Evolutionary conservation across 176 grass and related monocot species (phyloP).

Genomic region (Puccinellia tenuiflora): DNA sequence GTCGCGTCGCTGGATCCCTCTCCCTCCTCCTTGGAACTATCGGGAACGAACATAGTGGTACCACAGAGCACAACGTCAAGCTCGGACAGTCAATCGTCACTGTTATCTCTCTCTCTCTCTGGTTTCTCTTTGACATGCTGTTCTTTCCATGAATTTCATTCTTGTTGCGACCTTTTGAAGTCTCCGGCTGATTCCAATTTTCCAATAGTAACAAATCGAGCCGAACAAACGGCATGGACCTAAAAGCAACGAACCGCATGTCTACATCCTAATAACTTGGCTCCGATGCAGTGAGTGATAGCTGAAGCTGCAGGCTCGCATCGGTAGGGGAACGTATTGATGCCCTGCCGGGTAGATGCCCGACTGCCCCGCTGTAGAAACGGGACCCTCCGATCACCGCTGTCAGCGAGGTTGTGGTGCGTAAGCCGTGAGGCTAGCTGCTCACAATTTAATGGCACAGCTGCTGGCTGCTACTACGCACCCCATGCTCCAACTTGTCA

Average conservation of each 20-base stretch:
- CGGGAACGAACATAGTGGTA: too few species aligned
- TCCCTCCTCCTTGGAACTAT: too few species aligned
- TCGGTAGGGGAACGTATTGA: background rate
- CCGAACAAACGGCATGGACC: background rate
- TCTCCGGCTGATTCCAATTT: background rate
- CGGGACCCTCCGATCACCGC: slow-evolving; percentile 19
- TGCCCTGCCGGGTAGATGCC: background rate
- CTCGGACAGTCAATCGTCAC: too few species aligned
- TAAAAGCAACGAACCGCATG: background rate
- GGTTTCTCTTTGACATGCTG: too few species aligned
- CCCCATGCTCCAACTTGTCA: slow-evolving; percentile 16
- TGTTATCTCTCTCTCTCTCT: too few species aligned
- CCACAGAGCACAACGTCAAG: too few species aligned
- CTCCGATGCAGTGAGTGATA: background rate
- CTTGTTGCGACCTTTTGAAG: background rate
- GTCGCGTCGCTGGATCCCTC: too few species aligned
- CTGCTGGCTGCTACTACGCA: background rate
- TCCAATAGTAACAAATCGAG: background rate
- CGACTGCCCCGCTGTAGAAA: background rate
- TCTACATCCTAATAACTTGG: background rate
- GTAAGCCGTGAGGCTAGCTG: background rate
- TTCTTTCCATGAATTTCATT: too few species aligned
- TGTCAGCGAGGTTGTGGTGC: slow-evolving; percentile 1
- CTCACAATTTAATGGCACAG: slow-evolving; percentile 5
- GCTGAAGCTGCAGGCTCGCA: background rate